A percentile compares a stretch with the other conserved stretches of the same genome.
Evolutionary conservation across 805 yeast genomes (phyloP).

Genomic region (Starmerella etchellsii): DNA sequence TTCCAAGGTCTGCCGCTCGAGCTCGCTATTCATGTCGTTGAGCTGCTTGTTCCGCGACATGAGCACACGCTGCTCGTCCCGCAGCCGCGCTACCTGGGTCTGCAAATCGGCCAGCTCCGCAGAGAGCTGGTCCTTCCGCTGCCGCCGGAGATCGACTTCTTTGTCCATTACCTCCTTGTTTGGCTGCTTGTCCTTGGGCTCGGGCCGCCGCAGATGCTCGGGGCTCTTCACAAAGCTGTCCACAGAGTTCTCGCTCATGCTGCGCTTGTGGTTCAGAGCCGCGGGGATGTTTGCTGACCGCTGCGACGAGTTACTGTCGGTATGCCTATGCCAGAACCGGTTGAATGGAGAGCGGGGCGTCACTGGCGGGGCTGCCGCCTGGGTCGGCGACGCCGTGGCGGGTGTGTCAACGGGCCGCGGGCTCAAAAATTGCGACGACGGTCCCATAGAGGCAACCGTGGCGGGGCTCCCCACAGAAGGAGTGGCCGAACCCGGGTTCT

Average conservation of each 20-base stretch:
- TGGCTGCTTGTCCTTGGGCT: conserved; percentile 21
- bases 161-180: conserved; percentile 1
- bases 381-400: conserved; percentile 7
- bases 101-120: conserved; percentile 24
- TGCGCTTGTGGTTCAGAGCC: conserved; percentile 16
- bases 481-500: too few species aligned
- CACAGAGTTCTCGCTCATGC: conserved; percentile 15
- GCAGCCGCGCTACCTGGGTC: conserved; percentile 20
- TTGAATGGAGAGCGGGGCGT: conserved; percentile 9
- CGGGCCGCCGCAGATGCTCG: background rate
- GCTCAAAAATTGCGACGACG: too few species aligned
- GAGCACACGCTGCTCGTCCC: conserved; percentile 26
- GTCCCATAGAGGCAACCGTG: too few species aligned
- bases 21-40: conserved; percentile 29
- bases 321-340: conserved; percentile 7
- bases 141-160: background rate
- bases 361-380: conserved; percentile 7
- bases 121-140: conserved; percentile 14
- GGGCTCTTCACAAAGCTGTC: background rate
- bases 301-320: conserved; percentile 1
- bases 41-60: conserved; percentile 28
- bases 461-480: too few species aligned
- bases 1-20: conserved; percentile 27
- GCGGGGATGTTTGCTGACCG: background rate
- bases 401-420: background rate